These are phyloP conservation scores for Phalaenopsis aphrodite DNA, from an alignment of 106 monocot species.

Conservation along the genomic window DNA sequence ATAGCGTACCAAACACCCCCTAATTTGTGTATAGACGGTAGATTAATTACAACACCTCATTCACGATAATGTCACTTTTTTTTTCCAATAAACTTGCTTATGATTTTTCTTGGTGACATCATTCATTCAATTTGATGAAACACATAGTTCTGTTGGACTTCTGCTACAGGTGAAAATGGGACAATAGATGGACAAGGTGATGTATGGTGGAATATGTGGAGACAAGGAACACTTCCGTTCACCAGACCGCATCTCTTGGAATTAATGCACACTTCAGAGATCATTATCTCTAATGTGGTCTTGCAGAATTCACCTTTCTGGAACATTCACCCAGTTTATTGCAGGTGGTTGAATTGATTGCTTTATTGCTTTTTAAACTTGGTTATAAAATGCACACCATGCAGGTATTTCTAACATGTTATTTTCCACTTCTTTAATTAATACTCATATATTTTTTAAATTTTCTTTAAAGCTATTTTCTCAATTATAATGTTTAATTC, in stretches of 20 bases:
- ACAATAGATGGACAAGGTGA: slow-evolving; percentile 92
- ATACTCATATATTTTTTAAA: neutral
- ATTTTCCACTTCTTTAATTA: neutral
- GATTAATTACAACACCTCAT: neutral
- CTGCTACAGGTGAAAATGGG: slow-evolving; percentile 65
- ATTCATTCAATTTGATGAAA: neutral
- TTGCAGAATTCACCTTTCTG: slow-evolving; percentile 47
- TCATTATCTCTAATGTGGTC: slow-evolving; percentile 28
- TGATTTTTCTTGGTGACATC: too few species aligned
- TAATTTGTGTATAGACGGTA: too few species aligned
- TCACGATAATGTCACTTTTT: neutral
- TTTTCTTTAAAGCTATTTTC: too few species aligned
- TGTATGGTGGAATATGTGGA: slow-evolving; percentile 99
- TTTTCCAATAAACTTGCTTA: too few species aligned
- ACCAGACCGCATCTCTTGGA: slow-evolving; percentile 83
- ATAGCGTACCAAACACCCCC: too few species aligned
- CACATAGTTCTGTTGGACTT: neutral
- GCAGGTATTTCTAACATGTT: neutral
- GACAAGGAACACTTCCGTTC: slow-evolving; percentile 56
- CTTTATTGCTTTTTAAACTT: neutral
- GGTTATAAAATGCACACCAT: neutral
- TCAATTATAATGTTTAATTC: too few species aligned
- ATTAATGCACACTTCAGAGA: slow-evolving; percentile 66
- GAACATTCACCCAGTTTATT: slow-evolving; percentile 58
- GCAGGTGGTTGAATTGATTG: slow-evolving; percentile 26